Conservation (phyloP, 352 stramenopile species). For the Blastocystis sp. region DNA sequence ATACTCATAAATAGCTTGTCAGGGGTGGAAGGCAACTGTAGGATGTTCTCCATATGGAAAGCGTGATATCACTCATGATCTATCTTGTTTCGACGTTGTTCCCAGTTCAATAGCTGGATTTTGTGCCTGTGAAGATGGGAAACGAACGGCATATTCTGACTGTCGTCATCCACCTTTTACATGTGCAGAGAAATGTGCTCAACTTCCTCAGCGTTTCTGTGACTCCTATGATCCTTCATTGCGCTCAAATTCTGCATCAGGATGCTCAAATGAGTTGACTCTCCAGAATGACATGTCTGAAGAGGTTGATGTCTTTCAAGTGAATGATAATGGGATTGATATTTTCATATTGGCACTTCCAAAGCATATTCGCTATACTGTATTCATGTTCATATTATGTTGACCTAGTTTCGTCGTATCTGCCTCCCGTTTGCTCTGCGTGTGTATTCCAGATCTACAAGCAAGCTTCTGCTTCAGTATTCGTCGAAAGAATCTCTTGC, state of each 20-base stretch:
- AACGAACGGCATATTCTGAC: constrained; percentile 33
- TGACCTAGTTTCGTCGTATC: neutral
- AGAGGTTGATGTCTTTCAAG: neutral
- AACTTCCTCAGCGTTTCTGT: neutral
- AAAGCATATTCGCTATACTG: neutral
- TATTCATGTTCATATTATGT: neutral
- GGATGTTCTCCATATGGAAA: constrained; percentile 31
- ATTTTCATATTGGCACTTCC: neutral
- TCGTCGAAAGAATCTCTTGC: neutral
- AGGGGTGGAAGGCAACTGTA: constrained; percentile 35
- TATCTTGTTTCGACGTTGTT: neutral
- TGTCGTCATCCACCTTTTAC: constrained; percentile 24
- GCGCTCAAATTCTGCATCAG: neutral
- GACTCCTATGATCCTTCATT: neutral
- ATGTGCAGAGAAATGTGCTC: neutral
- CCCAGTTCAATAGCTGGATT: neutral
- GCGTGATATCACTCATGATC: neutral
- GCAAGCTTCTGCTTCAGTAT: neutral
- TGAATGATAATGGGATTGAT: neutral
- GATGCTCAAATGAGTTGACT: neutral
- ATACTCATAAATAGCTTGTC: neutral
- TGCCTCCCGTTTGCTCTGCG: constrained; percentile 2
- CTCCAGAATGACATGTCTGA: neutral
- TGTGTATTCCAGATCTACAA: neutral
- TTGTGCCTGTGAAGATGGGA: constrained; percentile 24